Conservation (phyloP, 2,329 filamentous ascomycete genomes). For the Sclerotinia glacialis region DNA sequence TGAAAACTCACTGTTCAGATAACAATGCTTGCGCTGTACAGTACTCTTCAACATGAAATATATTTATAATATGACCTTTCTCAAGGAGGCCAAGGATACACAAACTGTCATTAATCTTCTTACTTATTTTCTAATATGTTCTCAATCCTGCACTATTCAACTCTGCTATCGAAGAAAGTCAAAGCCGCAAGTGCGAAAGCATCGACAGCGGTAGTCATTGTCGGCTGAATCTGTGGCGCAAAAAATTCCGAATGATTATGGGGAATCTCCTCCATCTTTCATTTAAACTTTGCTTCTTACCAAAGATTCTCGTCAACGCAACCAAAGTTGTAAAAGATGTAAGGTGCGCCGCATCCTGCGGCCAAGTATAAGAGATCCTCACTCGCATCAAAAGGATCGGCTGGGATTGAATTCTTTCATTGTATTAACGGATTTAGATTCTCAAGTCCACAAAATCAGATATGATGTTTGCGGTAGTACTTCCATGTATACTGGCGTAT, state of each 20-base stretch:
- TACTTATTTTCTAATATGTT: background rate
- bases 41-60: background rate
- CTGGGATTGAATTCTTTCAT: slow-evolving; percentile 22
- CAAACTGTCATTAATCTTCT: background rate
- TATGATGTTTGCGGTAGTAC: slow-evolving; percentile 47
- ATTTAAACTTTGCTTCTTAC: background rate
- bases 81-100: background rate
- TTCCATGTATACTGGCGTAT: slow-evolving; percentile 45
- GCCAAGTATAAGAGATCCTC: slow-evolving; percentile 48
- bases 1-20: slow-evolving; percentile 20
- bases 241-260: slow-evolving; percentile 60
- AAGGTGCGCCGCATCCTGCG: background rate
- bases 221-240: slow-evolving; percentile 57
- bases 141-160: background rate
- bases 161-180: slow-evolving; percentile 41
- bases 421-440: slow-evolving; percentile 44
- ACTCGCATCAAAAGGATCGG: slow-evolving; percentile 24
- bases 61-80: background rate
- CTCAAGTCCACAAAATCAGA: slow-evolving; percentile 43
- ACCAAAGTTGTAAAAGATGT: background rate
- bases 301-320: background rate
- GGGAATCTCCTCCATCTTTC: slow-evolving; percentile 36
- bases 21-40: background rate
- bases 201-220: slow-evolving; percentile 51
- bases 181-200: slow-evolving; percentile 51